Evolutionary conservation across 2,329 filamentous ascomycete genomes (phyloP).

Genomic region (Penicillium vulpinum): DNA sequence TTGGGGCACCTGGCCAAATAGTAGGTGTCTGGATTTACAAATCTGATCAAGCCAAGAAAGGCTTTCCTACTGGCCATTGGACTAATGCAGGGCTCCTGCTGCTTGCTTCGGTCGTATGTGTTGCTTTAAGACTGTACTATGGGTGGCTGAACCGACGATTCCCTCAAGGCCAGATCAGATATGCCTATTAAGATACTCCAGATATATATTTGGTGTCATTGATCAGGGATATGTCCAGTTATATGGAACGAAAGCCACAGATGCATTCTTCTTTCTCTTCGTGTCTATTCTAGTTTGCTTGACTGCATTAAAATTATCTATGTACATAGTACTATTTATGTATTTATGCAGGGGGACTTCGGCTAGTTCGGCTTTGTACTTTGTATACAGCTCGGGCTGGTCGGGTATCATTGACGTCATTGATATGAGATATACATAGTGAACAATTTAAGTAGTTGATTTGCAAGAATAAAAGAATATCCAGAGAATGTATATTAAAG

Average conservation of each 20-base stretch:
- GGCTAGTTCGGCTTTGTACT: not conserved
- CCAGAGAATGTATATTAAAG: not conserved
- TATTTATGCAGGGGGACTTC: constrained; percentile 6
- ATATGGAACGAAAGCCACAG: no score
- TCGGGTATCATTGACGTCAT: not conserved
- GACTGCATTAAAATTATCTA: no score
- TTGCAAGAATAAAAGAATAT: not conserved
- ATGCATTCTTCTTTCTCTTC: no score
- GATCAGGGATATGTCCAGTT: no score
- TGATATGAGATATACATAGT: not conserved
- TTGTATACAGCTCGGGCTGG: not conserved
- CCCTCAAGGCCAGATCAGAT: not conserved
- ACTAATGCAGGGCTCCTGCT: constrained; percentile 10
- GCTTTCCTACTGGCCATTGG: constrained; percentile 8
- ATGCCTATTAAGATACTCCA: not conserved
- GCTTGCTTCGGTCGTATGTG: constrained; percentile 11
- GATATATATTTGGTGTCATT: no score
- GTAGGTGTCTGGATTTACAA: constrained; percentile 33
- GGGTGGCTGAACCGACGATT: not conserved
- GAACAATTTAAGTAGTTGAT: not conserved
- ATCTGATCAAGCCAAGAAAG: not conserved
- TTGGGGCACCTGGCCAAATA: constrained; percentile 30
- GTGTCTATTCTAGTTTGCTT: no score
- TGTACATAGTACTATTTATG: no score
- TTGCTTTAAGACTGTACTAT: constrained; percentile 15